Base-by-base conservation (phyloP, 2,329 filamentous ascomycete species). In the Mariannaea elegans region DNA sequence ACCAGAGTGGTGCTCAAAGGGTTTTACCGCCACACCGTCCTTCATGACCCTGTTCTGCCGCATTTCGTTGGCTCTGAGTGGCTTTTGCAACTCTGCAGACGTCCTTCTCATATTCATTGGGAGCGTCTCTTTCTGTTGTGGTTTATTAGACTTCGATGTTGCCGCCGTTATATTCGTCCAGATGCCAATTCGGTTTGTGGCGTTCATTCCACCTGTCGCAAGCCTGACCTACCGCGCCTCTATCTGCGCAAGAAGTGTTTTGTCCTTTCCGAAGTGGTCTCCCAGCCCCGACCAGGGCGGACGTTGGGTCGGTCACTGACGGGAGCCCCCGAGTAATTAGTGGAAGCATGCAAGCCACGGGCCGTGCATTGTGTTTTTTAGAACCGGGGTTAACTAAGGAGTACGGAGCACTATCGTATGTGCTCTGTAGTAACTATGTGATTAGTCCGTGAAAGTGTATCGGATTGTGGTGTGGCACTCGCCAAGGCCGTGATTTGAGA, bases 391-490 rank as follows among this genome's bases (percentile, higher is more conserved):
- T 53, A 54, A 58, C 52, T 48, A 62, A 52, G 42, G 27, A 36
- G 7, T 7, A 9, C 32, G 10, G 32, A 7, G 27, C 12, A n/a
- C n/a, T n/a, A n/a, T 27, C 24, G 24, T 27, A 27, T 27, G 24
- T 9, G 9, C 24, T 5, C 6, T 6, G 24, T 27, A 27, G 24
- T 5, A 27, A 5, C 24, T n/a, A n/a, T n/a, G n/a, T n/a, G 24
- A 6, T 9, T 27, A 5, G 24, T 27, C 24, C 9, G 24, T 27
- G 6, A 36, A 14, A n/a, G 27, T 61, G 68, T 66, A 46, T 70
- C 65, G 60, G 56, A 65, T 67, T 68, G 45, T 65, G 68, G 68
- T 71, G 67, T 70, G 66, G 65, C 66, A 56, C 50, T 59, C 46
- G 34, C 55, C 42, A 34, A 47, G 42, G 41, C 27, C 27, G 16